A percentile compares a stretch with the other conserved stretches of the same genome.
Evolutionary conservation across 768 basidiomycete genomes (phyloP).

Genomic region (Cystofilobasidium ferigula): DNA sequence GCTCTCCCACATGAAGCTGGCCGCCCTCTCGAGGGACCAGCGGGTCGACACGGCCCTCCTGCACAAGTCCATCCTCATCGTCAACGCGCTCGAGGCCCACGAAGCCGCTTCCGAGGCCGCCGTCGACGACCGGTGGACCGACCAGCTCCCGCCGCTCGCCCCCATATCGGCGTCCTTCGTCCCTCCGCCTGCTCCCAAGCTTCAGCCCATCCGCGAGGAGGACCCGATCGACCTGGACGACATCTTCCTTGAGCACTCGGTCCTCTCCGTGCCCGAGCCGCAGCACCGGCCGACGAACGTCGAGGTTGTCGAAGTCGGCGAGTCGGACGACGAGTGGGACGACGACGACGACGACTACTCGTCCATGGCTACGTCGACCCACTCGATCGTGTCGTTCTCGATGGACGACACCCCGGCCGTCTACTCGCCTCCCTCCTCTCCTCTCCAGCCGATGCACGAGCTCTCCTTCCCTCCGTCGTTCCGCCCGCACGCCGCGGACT

Average conservation of each 20-base stretch:
- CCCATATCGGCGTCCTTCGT: background rate
- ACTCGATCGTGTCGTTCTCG: background rate
- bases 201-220: background rate
- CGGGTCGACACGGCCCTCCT: background rate
- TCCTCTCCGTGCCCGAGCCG: too few species aligned
- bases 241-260: background rate
- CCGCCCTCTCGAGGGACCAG: background rate
- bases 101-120: background rate
- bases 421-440: background rate
- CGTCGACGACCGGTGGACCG: background rate
- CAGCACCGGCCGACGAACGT: too few species aligned
- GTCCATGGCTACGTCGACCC: background rate
- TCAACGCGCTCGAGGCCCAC: constrained; percentile 2
- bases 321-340: background rate
- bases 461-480: background rate
- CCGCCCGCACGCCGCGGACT: background rate
- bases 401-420: background rate
- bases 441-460: background rate
- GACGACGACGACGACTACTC: background rate
- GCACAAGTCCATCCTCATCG: background rate
- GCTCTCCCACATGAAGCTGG: constrained; percentile 4
- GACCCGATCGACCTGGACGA: constrained; percentile 1
- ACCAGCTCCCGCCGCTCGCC: background rate
- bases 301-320: background rate
- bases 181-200: background rate